Conservation (phyloP, 1,284 basidiomycete species). For the Agaricales sp. region DNA sequence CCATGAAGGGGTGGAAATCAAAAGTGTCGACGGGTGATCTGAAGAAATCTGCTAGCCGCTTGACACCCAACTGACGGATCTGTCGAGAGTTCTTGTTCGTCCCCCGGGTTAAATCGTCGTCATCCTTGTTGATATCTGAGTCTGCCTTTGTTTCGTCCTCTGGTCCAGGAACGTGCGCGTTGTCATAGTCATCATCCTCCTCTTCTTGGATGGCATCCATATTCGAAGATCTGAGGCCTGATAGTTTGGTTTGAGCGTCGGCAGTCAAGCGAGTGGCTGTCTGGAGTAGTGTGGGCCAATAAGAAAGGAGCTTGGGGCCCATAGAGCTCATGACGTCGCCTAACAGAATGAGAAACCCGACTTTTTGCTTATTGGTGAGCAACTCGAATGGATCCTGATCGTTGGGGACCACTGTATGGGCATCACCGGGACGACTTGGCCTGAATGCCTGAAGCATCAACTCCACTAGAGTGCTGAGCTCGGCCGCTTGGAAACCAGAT, state of each 20-base stretch:
- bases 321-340: conserved; percentile 76
- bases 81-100: conserved; percentile 40
- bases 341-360: conserved; percentile 80
- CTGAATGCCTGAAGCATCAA: conserved; percentile 84
- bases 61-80: conserved; percentile 77
- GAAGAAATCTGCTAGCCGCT: conserved; percentile 87
- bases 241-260: conserved; percentile 44
- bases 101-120: conserved; percentile 19
- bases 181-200: conserved; percentile 10
- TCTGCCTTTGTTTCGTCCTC: conserved; percentile 27
- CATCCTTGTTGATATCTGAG: conserved; percentile 25
- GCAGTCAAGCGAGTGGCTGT: conserved; percentile 56
- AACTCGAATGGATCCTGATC: conserved; percentile 20
- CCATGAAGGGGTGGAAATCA: conserved; percentile 68
- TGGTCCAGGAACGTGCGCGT: too few species aligned
- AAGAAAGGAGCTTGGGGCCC: conserved; percentile 54
- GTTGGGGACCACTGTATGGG: conserved; percentile 12
- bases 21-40: conserved; percentile 49
- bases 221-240: conserved; percentile 20
- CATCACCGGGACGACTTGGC: conserved; percentile 18
- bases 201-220: conserved; percentile 10
- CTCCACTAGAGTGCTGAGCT: conserved; percentile 74
- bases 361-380: conserved; percentile 60
- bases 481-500: conserved; percentile 60
- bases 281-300: conserved; percentile 70